Evolutionary conservation across 177 flowering plant species (phyloP), one percentile per base, ranked within the genome.

Genomic region (Telopea speciosissima): DNA sequence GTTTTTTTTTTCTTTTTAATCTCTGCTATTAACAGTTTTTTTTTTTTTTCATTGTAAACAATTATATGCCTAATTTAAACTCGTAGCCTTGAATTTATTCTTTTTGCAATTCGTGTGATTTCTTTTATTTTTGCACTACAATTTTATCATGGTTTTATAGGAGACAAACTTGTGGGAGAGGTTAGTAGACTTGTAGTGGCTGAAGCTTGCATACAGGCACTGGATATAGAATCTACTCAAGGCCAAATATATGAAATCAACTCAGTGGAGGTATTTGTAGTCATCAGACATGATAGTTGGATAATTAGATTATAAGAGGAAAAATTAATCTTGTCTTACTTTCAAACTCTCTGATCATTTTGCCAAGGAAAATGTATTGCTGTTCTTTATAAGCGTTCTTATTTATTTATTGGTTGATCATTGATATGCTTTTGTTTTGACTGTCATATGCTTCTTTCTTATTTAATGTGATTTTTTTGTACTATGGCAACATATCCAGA

Each of bases 131-230:
- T n/a, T 58, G 14, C n/a, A 3, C 4, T 17, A 2, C 59, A 25
- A 19, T 59, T 69, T 13, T 44, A 44, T 36, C 52, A 65, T 72
- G 63, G 66, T 52, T 42, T 67, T 26, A 10, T 79, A 93, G 98
- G 98, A 61, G 98, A 93, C 77, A 93, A 88, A 76, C 97, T 93
- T 74, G 92, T 87, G 42, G 98, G 98, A 40, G 98, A 93, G 83
- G 96, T 77, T 59, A 93, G 98, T 82, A 88, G 98, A 74, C 85
- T 93, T 79, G 97, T 90, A 5, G 93, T 93, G 31, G 98, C 98
- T 28, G 97, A 93, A 81, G 98, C 98, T 75, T 91, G 98, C 83
- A 77, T 91, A 79, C 98, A 93, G 76, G 95, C 91, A 31, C 69
- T 93, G 80, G 97, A 93, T 82, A 85, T 91, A 56, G 91, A 88